These are phyloP conservation scores for Paecilomyces sp. DNA, from an alignment of 2,329 filamentous ascomycete species.

Conservation along the genomic window DNA sequence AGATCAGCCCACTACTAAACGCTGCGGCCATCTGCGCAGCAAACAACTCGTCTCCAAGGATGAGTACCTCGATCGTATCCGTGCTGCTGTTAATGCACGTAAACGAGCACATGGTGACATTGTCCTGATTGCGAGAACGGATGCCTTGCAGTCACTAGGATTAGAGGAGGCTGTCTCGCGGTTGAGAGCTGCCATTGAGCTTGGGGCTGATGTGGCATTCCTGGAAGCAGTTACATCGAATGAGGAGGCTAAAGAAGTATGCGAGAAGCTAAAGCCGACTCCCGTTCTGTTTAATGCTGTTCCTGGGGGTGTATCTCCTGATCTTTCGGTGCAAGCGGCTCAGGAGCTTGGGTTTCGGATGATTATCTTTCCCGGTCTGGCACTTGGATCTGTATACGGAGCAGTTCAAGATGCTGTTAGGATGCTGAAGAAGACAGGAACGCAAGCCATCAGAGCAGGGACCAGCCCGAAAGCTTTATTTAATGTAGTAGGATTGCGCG, in stretches of 20 bases:
- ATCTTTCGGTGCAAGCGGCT: constrained; percentile 21
- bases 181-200: constrained; percentile 18
- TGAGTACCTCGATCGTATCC: constrained; percentile 15
- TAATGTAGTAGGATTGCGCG: constrained; percentile 21
- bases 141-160: constrained; percentile 18
- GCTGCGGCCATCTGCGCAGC: constrained; percentile 33
- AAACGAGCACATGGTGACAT: constrained; percentile 20
- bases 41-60: constrained; percentile 21
- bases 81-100: constrained; percentile 23
- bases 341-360: constrained; percentile 24
- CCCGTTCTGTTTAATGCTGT: constrained; percentile 30
- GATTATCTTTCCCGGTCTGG: constrained; percentile 25
- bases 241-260: constrained; percentile 18
- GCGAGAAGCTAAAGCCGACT: constrained; percentile 16
- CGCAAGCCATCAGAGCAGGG: constrained; percentile 4
- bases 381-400: constrained; percentile 17
- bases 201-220: constrained; percentile 25
- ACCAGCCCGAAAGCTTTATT: constrained; percentile 20
- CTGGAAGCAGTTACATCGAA: constrained; percentile 22
- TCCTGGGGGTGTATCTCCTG: constrained; percentile 21
- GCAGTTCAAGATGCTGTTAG: constrained; percentile 15
- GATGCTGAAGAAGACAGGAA: constrained; percentile 20
- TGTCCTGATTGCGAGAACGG: constrained; percentile 27
- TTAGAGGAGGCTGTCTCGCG: constrained; percentile 21
- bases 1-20: constrained; percentile 40